phyloP scores from a whole-genome alignment of 192 early-diverging fungal species.

The Backusella tarrabulga region DNA sequence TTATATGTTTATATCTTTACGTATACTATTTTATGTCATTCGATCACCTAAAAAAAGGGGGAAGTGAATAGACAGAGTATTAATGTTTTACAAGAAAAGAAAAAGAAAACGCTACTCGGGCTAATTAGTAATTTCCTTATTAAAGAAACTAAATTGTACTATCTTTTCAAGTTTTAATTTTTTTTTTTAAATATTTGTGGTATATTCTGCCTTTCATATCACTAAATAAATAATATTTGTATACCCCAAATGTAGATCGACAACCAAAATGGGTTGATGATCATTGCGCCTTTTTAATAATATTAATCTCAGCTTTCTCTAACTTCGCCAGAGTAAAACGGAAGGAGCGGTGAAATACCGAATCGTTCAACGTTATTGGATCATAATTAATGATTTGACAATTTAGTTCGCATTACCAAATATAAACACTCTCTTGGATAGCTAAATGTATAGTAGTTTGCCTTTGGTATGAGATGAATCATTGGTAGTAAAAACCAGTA shows the following conservation, averaged over 20 bases:
- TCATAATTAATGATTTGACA: not conserved
- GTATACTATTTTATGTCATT: not conserved
- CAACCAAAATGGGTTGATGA: not conserved
- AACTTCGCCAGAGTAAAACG: not conserved
- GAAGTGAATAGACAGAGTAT: not conserved
- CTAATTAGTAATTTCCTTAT: slow-evolving; percentile 8
- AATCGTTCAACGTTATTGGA: not conserved
- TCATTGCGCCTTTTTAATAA: not conserved
- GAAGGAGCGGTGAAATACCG: not conserved
- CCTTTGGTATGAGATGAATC: not conserved
- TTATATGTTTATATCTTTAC: not conserved
- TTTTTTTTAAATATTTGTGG: not conserved
- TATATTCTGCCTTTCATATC: not conserved
- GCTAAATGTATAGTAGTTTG: not conserved
- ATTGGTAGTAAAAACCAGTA: not conserved
- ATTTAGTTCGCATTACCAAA: not conserved
- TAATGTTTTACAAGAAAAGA: slow-evolving; percentile 1
- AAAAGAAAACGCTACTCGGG: not conserved
- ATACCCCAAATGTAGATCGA: not conserved
- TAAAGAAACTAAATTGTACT: not conserved
- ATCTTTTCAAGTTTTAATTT: not conserved
- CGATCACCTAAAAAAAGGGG: not conserved
- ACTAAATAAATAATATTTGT: not conserved
- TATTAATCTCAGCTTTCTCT: not conserved
- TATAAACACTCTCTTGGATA: not conserved